Conservation (phyloP, 2,329 filamentous ascomycete species). For the Fusarium sp. region DNA sequence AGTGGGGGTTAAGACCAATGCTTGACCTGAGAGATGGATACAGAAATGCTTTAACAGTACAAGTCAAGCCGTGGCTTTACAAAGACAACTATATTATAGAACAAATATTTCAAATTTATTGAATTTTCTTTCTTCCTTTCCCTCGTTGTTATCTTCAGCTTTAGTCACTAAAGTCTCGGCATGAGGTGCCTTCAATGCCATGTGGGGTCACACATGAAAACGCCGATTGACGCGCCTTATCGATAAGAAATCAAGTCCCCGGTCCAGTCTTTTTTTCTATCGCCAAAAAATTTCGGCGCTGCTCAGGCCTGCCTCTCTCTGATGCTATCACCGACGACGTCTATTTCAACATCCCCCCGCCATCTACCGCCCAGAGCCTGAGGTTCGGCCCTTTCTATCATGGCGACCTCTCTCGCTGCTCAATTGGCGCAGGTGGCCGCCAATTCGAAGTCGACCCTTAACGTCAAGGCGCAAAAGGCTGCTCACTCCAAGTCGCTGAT, state of each 20-base stretch:
- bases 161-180: too few relatives aligned
- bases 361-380: constrained; percentile 41
- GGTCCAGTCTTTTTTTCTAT: constrained; percentile 36
- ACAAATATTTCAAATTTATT: too few relatives aligned
- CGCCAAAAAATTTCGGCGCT: constrained; percentile 49
- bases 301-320: constrained; percentile 36
- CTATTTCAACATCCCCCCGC: constrained; percentile 34
- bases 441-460: constrained; percentile 88
- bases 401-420: constrained; percentile 88
- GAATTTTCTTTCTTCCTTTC: too few relatives aligned
- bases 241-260: constrained; percentile 46
- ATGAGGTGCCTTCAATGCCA: neutral
- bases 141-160: too few relatives aligned
- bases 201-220: constrained; percentile 19
- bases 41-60: too few relatives aligned
- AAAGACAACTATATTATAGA: too few relatives aligned
- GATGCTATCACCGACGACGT: constrained; percentile 36
- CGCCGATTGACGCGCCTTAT: constrained; percentile 40
- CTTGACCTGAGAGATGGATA: too few relatives aligned
- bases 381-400: constrained; percentile 54
- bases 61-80: too few relatives aligned
- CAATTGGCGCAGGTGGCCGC: constrained; percentile 94
- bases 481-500: constrained; percentile 95
- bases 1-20: too few relatives aligned
- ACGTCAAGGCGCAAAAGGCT: constrained; percentile 91